A percentile compares a stretch with the other conserved stretches of the same genome.
These are phyloP conservation scores for Yarrowia osloensis DNA, from an alignment of 805 yeast genomes.

Conservation along the genomic window DNA sequence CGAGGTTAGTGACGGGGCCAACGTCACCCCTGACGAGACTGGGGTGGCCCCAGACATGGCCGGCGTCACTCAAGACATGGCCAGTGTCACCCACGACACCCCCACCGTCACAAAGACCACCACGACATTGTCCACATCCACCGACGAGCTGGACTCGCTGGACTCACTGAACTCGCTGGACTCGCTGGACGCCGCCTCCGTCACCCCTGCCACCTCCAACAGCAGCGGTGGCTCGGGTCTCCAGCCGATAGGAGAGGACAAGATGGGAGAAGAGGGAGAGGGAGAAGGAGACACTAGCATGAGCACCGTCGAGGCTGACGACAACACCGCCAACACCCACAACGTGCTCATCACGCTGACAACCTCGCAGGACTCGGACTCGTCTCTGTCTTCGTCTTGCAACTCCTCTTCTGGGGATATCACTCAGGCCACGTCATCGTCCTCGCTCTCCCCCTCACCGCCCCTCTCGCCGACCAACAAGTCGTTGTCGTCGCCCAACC, in stretches of 20 bases:
- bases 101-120: background rate
- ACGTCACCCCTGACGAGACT: too few relatives aligned
- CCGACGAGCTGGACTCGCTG: background rate
- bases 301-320: background rate
- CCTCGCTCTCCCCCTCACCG: background rate
- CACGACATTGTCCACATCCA: background rate
- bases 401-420: background rate
- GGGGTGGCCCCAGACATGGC: background rate
- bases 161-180: too few relatives aligned
- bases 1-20: too few relatives aligned
- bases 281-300: background rate
- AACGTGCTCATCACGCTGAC: background rate
- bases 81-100: background rate
- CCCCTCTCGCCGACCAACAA: background rate
- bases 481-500: background rate
- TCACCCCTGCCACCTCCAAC: background rate
- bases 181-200: background rate
- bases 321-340: background rate
- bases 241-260: background rate
- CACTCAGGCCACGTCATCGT: background rate
- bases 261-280: background rate
- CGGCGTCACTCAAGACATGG: background rate
- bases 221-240: background rate
- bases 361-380: background rate
- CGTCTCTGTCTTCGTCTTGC: background rate